Percentiles rank a stretch among this genome's conserved stretches.
phyloP scores from a whole-genome alignment of 192 early-diverging fungal genomes.

The Polychytrium aggregatum region DNA sequence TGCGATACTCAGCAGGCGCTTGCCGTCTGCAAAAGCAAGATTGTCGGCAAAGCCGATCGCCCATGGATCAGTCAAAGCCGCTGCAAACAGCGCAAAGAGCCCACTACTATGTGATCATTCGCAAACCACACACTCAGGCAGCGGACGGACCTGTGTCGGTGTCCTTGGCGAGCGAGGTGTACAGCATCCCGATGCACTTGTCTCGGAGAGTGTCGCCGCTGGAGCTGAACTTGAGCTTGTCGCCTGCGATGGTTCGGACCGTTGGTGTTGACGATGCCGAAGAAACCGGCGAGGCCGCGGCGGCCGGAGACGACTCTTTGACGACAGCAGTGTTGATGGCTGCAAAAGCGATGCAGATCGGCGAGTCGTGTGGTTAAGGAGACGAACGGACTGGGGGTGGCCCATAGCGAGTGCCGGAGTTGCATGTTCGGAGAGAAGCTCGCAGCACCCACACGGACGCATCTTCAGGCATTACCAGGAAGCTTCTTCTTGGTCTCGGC shows the following conservation, averaged over 20 bases:
- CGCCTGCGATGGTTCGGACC: slow-evolving; percentile 46
- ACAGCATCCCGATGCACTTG: slow-evolving; percentile 72
- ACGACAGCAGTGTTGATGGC: slow-evolving; percentile 19
- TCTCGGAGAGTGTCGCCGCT: slow-evolving; percentile 59
- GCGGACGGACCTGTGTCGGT: slow-evolving; percentile 38
- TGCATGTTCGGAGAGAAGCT: slow-evolving; percentile 4
- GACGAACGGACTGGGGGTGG: not conserved
- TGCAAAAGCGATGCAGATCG: slow-evolving; percentile 22
- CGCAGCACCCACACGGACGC: slow-evolving; percentile 18
- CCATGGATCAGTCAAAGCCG: slow-evolving; percentile 40
- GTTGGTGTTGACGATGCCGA: slow-evolving; percentile 1
- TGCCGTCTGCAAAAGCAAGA: too few species aligned
- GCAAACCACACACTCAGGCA: too few species aligned
- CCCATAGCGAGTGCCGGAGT: not conserved
- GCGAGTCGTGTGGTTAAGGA: slow-evolving; percentile 12
- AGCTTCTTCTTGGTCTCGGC: slow-evolving; percentile 5
- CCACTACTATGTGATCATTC: too few species aligned
- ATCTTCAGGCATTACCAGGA: slow-evolving; percentile 20
- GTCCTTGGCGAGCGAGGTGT: slow-evolving; percentile 56
- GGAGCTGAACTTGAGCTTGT: slow-evolving; percentile 36
- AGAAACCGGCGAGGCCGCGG: slow-evolving; percentile 1
- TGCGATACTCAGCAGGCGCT: too few species aligned
- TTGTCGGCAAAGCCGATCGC: too few species aligned
- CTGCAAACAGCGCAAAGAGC: slow-evolving; percentile 30
- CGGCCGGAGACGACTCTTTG: slow-evolving; percentile 3